Base-by-base conservation (phyloP, 225 moss, liverwort and hornwort genomes). In the Pseudoscleropodium purum region DNA sequence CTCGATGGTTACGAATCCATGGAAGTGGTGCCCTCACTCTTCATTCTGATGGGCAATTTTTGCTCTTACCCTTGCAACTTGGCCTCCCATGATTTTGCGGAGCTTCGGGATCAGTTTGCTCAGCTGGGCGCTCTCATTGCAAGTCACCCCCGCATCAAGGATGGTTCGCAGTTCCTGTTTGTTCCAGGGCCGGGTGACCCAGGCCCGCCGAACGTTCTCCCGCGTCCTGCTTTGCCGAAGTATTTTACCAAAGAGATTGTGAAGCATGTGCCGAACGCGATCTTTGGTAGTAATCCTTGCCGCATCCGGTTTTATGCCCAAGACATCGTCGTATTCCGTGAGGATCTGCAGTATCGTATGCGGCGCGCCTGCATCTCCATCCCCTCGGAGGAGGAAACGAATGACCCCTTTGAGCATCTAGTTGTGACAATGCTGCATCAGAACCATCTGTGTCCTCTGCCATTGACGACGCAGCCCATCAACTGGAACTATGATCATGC, bases 341-440 rank as follows among this genome's bases (percentile, higher is more conserved):
- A 99, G 90, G 99, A 99, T 87, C 89, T 99, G 90, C 93, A 97
- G 49, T 92, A 97, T 84, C 92, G 97, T 39, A 99, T 97, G 99
- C 97, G 97, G 18, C 94, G 99, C 23, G 94, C 95, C 45, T 97
- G 97, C 89, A 95, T 99, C 79, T 93, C 94, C 87, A 79, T 92
- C 74, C 99, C 99, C 23, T 97, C 97, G 31, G 97, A 97, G 84
- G 99, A 99, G 89, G 99, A 99, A 88, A 97, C 99, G 26, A 96
- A 93, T 83, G 99, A 99, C 69, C 94, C 95, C 9, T 97, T 97
- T 31, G 93, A 96, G 95, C 97, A 97, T 92, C 92, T 99, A n/a
- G 94, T 97, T 30, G 95, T 96, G 80, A 99, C 99, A 6, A 91
- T 99, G 77, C 86, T 95, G 64, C 99, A 99, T 72, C 99, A 99